Evolutionary conservation across 805 yeast genomes (phyloP), one percentile per base, ranked within the genome.

Genomic region (Ogataea sp.): DNA sequence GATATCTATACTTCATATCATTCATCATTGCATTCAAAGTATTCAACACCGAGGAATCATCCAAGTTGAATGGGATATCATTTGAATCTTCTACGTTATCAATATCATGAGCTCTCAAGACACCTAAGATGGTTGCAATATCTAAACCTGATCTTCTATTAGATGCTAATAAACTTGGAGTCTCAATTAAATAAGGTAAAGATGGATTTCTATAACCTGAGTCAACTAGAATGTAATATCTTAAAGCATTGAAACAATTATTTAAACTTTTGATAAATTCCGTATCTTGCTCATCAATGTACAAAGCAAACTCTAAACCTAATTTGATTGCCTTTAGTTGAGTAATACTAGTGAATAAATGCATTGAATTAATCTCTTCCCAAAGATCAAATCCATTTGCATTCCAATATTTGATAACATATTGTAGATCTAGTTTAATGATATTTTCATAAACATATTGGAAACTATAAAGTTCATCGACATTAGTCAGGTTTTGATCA

Each of bases 311-410:
- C 21, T 46, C 38, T 13, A 76, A 54, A 0, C 88, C 95, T 43
- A 73, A 61, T 32, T 68, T 61, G 17, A 89, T 49, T 1, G 95
- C 83, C 44, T 79, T 73, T 44, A 83, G 65, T 58, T 88, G 96
- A 4, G 80, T 75, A 50, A 84, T 58, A 13, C 82, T 65, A 1
- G 95, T 89, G 60, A 86, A 90, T 45, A 87, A 79, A 58, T 89
- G 97, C 37, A 65, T 51, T 0, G 89, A 77, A 43, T 76, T 55
- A 37, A 83, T 67, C 59, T 89, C 97, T 62, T 89, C 97, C 97
- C 97, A 89, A 32, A 89, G 65, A 61, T 89, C 97, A 62, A 84
- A 90, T n/a, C 86, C 80, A 5, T 61, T 58, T 10, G 60, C 55
- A 11, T 61, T 51, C 96, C 96, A 90, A 50, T 73, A 68, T 4